Evolutionary conservation across 257 asterid species (phyloP).

Genomic region (Solanum chilense): DNA sequence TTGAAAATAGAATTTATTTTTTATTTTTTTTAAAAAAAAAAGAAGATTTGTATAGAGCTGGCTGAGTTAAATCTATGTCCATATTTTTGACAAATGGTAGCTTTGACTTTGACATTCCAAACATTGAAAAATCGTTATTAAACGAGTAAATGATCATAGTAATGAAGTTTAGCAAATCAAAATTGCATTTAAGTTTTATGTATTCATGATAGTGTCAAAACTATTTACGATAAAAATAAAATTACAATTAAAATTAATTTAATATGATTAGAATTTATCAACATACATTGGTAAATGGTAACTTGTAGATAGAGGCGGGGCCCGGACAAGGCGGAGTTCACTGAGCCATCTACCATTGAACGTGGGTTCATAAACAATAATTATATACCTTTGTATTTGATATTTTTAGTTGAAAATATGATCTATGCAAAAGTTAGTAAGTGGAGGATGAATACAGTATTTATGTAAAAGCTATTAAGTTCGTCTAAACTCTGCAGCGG

Average conservation of each 20-base stretch:
- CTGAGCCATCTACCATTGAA: no score
- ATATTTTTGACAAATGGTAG: neutral
- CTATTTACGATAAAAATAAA: neutral
- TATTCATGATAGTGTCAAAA: neutral
- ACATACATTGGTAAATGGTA: neutral
- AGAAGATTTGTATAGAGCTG: neutral
- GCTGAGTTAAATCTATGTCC: neutral
- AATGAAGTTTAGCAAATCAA: neutral
- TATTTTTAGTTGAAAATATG: no score
- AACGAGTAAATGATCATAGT: neutral
- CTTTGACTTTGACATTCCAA: neutral
- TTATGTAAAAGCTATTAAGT: no score
- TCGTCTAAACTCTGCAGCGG: no score
- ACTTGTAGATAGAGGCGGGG: neutral
- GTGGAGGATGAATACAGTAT: fast-evolving
- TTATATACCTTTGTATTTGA: no score
- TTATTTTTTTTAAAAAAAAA: neutral
- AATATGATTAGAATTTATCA: neutral
- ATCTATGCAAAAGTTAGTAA: no score
- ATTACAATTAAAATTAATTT: neutral
- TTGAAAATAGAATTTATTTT: neutral
- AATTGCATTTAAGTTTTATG: neutral
- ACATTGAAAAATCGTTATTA: neutral
- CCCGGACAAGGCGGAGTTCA: no score
- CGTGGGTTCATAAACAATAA: no score